Conservation (phyloP, 2,329 filamentous ascomycete species). For the Fusarium pseudocircinatum region DNA sequence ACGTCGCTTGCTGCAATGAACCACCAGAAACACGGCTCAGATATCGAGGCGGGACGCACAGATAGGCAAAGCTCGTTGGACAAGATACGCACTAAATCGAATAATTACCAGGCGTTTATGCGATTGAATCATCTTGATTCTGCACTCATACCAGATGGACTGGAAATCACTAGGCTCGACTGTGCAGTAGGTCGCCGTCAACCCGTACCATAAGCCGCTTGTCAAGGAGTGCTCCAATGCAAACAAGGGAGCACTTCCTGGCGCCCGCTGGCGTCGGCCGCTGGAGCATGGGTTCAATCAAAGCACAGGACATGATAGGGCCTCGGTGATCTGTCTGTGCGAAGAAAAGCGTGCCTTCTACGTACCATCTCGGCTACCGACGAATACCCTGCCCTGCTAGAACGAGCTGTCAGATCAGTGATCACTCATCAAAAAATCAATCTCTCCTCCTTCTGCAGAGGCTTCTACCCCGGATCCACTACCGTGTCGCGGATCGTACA, state of each 20-base stretch:
- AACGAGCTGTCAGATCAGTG: slow-evolving; percentile 20
- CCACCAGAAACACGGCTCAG: slow-evolving; percentile 9
- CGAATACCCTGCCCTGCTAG: slow-evolving; percentile 10
- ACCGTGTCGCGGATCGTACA: slow-evolving; percentile 40
- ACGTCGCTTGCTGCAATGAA: not conserved
- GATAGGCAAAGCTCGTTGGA: not conserved
- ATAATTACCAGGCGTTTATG: not conserved
- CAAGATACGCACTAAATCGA: not conserved
- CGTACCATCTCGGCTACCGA: slow-evolving; percentile 17
- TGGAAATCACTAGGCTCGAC: slow-evolving; percentile 19
- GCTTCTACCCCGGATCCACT: slow-evolving; percentile 45
- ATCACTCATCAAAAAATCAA: slow-evolving; percentile 28
- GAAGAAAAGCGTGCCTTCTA: slow-evolving; percentile 6
- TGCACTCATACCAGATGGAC: slow-evolving; percentile 29
- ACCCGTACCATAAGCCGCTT: slow-evolving; percentile 22
- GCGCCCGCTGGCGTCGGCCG: slow-evolving; percentile 34
- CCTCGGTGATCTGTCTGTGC: slow-evolving; percentile 33
- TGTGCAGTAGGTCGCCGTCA: slow-evolving; percentile 1
- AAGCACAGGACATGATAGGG: slow-evolving; percentile 17
- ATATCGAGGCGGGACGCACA: not conserved
- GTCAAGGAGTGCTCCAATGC: not conserved
- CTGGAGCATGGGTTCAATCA: slow-evolving; percentile 21
- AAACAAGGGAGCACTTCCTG: slow-evolving; percentile 5
- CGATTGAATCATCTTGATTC: slow-evolving; percentile 3
- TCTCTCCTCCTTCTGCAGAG: slow-evolving; percentile 22